Evolutionary conservation across 129 eudicot genomes (phyloP).

Genomic region (Daucus carota): DH1_v3.0 NC_030384.2:24883501-24884000

Average conservation of each 20-base stretch:
- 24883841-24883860: conserved; percentile 33
- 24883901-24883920: not conserved
- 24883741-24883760: conserved; percentile 19
- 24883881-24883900: not conserved
- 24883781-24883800: conserved; percentile 25
- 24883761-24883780: conserved; percentile 17
- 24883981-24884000: conserved; percentile 4
- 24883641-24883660: conserved; percentile 46
- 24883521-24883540: too few relatives aligned
- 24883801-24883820: conserved; percentile 45
- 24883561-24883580: too few relatives aligned
- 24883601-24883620: conserved; percentile 68
- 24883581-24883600: not conserved
- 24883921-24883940: conserved; percentile 3
- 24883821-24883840: conserved; percentile 66
- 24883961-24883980: not conserved
- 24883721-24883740: conserved; percentile 51
- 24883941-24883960: conserved; percentile 3
- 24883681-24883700: conserved; percentile 86
- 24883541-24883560: too few relatives aligned
- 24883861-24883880: conserved; percentile 34
- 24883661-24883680: conserved; percentile 47
- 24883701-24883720: conserved; percentile 64
- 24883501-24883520: too few relatives aligned
- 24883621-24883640: conserved; percentile 51